These are phyloP conservation scores for Naganishia vishniacii DNA, from an alignment of 768 basidiomycete species.

Conservation along the genomic window DNA sequence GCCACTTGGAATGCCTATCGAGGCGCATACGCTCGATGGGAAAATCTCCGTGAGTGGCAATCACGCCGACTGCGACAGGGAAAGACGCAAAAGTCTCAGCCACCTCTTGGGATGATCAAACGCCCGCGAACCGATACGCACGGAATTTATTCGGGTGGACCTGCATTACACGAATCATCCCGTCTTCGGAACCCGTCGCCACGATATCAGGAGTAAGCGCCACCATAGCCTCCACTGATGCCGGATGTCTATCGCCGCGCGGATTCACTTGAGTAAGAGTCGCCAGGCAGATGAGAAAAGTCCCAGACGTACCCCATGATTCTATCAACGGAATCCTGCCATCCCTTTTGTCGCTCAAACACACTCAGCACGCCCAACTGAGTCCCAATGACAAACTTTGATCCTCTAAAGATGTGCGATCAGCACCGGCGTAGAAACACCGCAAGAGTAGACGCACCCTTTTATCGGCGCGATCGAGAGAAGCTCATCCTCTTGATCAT, in stretches of 20 bases:
- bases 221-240: slow-evolving; percentile 82
- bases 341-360: slow-evolving; percentile 80
- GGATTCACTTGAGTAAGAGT: slow-evolving; percentile 25
- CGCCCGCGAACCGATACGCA: no score
- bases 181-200: slow-evolving; percentile 87
- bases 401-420: slow-evolving; percentile 51
- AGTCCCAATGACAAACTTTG: slow-evolving; percentile 81
- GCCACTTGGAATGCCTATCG: slow-evolving; percentile 65
- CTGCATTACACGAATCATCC: slow-evolving; percentile 77
- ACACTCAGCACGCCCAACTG: slow-evolving; percentile 82
- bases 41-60: slow-evolving; percentile 85
- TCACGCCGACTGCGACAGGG: slow-evolving; percentile 62
- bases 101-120: no score
- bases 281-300: not conserved
- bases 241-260: slow-evolving; percentile 64
- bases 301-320: slow-evolving; percentile 67
- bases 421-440: not conserved
- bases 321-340: slow-evolving; percentile 87
- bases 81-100: no score
- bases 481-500: slow-evolving; percentile 93
- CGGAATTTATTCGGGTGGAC: slow-evolving; percentile 77
- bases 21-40: slow-evolving; percentile 82
- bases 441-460: slow-evolving; percentile 55
- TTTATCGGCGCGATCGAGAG: slow-evolving; percentile 79
- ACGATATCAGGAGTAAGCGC: slow-evolving; percentile 64